Evolutionary conservation across 192 early-diverging fungal genomes (phyloP), one percentile per base, ranked within the genome.

Genomic region (Rhizophagus prolifer): DNA sequence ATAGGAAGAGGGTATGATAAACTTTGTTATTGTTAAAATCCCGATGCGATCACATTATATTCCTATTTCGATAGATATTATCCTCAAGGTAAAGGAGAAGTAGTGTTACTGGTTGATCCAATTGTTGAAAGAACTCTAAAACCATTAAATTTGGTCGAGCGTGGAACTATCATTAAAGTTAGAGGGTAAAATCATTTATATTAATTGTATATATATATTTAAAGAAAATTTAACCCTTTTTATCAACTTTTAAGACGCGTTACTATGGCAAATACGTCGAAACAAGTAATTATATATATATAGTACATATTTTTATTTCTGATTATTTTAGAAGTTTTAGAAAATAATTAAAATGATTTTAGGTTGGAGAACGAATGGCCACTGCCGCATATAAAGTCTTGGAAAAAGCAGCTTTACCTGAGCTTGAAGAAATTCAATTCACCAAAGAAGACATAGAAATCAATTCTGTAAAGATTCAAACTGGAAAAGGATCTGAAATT

Each of bases 1-100:
- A 54, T n/a, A 31, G 21, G 64, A 25, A 64, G 81, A 10, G 70
- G 70, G 70, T 72, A 30, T 2, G 54, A 25, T 41, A 12, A 10
- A 69, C 3, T 2, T n/a, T 12, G 1, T 70, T 26, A 14, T 25
- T 9, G 50, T 28, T 70, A 5, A 23, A 26, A 21, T 50, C 6
- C 8, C 28, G 41, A 13, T 26, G 3, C 9, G 19, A 14, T 47
- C 21, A 70, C 50, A 47, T 54, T 69, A 10, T 10, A 23, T 7
- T 21, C 19, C 25, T 41, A 44, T 47, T 50, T 70, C 7, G 9
- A 72, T 58, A 81, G 81, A n/a, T 82, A 77, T 58, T 82, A 79
- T 41, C 81, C 81, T 38, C 21, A 64, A 61, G 81, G 81, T 69
- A 81, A 81, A 12, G 81, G 81, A 23, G 36, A 67, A 3, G 81